Base-by-base conservation (phyloP, 176 grass and related monocot species). In the Oropetium thomaeum region DNA sequence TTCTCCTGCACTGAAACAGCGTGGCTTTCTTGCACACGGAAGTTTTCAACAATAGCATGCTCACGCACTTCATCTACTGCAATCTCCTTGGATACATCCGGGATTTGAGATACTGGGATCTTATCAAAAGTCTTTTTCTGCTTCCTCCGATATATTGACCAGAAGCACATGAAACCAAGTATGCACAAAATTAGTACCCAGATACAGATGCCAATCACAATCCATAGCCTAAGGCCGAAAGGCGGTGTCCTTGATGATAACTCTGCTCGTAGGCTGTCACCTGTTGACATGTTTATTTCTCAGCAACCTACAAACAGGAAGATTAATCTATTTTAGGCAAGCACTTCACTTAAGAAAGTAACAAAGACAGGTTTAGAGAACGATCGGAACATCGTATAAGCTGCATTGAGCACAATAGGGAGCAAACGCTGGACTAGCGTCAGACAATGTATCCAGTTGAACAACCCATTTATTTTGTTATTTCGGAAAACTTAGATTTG, bases 21-120 rank as follows among this genome's bases (percentile, higher is more conserved):
- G 6, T 62, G 73, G 17, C 53, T 74, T 82, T 91, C 75, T 15
- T 83, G 58, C 26, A 37, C 73, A 20, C 53, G 87, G 39, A 79
- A 43, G 69, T 66, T 88, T 8, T 85, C 74, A 29, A 69, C 82
- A 37, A 82, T 45, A 48, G 70, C 62, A 20, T 75, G 84, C 19
- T 81, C 76, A 44, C 79, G 79, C 34, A 78, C 76, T 42, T 80
- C 81, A 69, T 93, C 90, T 4, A 93, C 83, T 30, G 81, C 85
- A 72, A 93, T 93, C 86, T 93, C 90, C 67, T 93, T 93, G 10
- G 90, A 93, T 20, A 89, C 73, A 59, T 89, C 84, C 6, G 90
- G 90, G n/a, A 93, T 93, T 81, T 81, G 90, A 5, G 81, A 87
- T 39, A 89, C 67, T 0, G 90, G 90, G 10, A 86, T 58, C 40